These are phyloP conservation scores for Eimeria maxima DNA, from an alignment of 169 alveolate species.

Conservation along the genomic window DNA sequence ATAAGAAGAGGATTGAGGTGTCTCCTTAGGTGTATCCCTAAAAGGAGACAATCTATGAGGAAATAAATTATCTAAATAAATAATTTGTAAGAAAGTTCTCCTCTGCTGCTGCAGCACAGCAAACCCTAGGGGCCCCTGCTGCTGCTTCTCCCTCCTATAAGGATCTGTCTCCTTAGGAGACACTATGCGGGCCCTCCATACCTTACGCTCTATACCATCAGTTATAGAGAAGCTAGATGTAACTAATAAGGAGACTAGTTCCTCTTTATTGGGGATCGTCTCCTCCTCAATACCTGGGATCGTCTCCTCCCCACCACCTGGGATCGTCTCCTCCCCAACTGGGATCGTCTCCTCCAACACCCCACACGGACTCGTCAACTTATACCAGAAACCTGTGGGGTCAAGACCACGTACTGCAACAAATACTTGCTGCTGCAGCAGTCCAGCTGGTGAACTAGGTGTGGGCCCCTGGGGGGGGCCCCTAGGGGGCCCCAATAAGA, in stretches of 20 bases:
- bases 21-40: neutral
- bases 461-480: neutral
- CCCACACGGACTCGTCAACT: constrained; percentile 25
- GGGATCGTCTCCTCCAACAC: neutral
- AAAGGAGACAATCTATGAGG: neutral
- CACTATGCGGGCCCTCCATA: constrained; percentile 45
- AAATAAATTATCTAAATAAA: constrained; percentile 4
- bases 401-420: constrained; percentile 32
- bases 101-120: constrained; percentile 64
- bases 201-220: constrained; percentile 11
- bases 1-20: neutral
- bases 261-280: constrained; percentile 18
- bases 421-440: neutral
- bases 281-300: neutral
- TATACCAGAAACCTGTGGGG: constrained; percentile 29
- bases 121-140: constrained; percentile 28
- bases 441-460: neutral
- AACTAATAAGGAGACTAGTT: neutral
- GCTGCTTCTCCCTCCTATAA: neutral
- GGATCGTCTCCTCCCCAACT: neutral
- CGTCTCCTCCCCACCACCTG: constrained; percentile 8
- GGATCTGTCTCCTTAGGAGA: constrained; percentile 13
- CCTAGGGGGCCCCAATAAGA: constrained; percentile 63
- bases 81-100: neutral
- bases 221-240: constrained; percentile 6